Evolutionary conservation across 2,329 filamentous ascomycete species (phyloP).

Genomic region (Colletotrichum sp.): DNA sequence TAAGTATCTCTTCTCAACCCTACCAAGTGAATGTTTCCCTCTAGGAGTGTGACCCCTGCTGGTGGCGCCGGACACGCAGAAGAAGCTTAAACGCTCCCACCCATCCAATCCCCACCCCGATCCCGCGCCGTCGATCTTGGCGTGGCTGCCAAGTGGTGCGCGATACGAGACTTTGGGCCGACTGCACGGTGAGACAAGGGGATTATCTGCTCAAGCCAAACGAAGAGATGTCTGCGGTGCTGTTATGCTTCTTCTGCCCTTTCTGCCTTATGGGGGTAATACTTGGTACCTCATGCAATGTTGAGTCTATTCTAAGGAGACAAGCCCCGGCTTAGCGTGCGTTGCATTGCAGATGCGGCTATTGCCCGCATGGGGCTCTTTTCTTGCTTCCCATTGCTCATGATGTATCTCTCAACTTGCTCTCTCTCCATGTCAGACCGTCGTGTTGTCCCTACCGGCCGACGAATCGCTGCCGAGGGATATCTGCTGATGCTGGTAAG

Average conservation of each 20-base stretch:
- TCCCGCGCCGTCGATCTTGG: neutral
- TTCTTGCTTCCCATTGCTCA: neutral
- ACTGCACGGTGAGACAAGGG: neutral
- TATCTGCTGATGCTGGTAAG: conserved; percentile 5
- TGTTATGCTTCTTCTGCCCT: neutral
- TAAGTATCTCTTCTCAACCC: neutral
- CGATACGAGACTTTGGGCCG: neutral
- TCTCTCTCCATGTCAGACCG: neutral
- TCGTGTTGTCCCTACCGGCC: neutral
- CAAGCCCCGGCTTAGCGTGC: neutral
- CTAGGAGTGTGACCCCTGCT: neutral
- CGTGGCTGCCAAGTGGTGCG: neutral
- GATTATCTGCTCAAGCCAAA: neutral
- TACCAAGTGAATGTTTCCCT: neutral
- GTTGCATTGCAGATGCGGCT: neutral
- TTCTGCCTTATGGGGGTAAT: neutral
- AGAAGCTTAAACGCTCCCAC: conserved; percentile 16
- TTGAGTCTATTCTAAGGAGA: neutral
- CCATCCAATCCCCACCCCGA: neutral
- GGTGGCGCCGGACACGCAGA: neutral
- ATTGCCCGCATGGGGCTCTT: neutral
- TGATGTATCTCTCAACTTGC: neutral
- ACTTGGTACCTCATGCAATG: neutral
- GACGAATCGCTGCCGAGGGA: neutral
- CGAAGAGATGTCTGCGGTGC: neutral